A percentile compares a stretch with the other conserved stretches of the same genome.
These are phyloP conservation scores for Cladophialophora psammophila DNA, from an alignment of 2,329 filamentous ascomycete species.

Conservation along the genomic window DNA sequence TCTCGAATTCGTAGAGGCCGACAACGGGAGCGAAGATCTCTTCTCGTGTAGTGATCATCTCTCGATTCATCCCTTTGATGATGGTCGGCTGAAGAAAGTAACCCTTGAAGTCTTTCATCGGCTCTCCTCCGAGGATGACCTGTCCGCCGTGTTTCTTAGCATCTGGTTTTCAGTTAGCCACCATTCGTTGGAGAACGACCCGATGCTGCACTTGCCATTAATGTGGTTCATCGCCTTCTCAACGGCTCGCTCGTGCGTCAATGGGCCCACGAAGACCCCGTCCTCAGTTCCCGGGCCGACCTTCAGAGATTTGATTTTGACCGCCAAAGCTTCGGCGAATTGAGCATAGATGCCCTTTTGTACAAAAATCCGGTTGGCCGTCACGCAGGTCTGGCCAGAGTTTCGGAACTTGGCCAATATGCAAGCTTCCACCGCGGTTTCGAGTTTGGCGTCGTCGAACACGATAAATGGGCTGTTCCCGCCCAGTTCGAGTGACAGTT, in stretches of 20 bases:
- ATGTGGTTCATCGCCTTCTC: slow-evolving; percentile 40
- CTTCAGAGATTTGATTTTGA: slow-evolving; percentile 75
- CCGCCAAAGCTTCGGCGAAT: slow-evolving; percentile 73
- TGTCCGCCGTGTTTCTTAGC: slow-evolving; percentile 43
- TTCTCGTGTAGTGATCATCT: slow-evolving; percentile 56
- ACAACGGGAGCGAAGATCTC: slow-evolving; percentile 64
- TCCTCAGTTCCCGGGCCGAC: slow-evolving; percentile 77
- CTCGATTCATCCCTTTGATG: slow-evolving; percentile 40
- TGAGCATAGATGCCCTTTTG: slow-evolving; percentile 79
- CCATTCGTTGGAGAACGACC: background rate
- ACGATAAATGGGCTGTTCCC: slow-evolving; percentile 53
- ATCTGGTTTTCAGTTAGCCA: slow-evolving; percentile 33
- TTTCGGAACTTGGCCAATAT: slow-evolving; percentile 40
- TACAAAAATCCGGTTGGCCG: slow-evolving; percentile 78
- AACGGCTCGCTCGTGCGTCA: slow-evolving; percentile 51
- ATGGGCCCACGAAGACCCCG: slow-evolving; percentile 77
- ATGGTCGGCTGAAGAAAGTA: slow-evolving; percentile 42
- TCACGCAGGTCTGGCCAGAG: slow-evolving; percentile 42
- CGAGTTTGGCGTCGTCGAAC: slow-evolving; percentile 52
- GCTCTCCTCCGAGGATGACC: slow-evolving; percentile 42
- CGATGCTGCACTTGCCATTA: slow-evolving; percentile 33
- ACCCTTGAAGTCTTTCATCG: slow-evolving; percentile 48
- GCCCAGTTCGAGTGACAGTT: slow-evolving; percentile 55
- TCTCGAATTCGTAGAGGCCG: slow-evolving; percentile 51
- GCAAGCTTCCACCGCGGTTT: slow-evolving; percentile 42